Evolutionary conservation across 169 alveolate genomes (phyloP).

Genomic region (Plasmodium billcollinsi): DNA sequence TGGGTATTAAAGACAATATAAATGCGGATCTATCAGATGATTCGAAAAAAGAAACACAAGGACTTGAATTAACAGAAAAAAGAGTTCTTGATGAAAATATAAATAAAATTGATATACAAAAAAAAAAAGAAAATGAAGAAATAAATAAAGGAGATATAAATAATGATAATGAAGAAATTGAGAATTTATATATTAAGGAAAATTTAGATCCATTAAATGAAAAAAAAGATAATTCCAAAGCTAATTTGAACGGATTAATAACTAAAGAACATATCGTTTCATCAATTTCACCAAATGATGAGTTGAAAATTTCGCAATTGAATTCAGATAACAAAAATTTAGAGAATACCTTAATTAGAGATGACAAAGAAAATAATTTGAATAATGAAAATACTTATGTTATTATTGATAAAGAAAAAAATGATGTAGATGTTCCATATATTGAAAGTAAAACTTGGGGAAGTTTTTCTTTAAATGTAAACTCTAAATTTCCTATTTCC

Average conservation of each 20-base stretch:
- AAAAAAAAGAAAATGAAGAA: slow-evolving; percentile 24
- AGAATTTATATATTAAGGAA: not conserved
- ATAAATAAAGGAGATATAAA: slow-evolving; percentile 9
- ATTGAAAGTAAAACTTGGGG: slow-evolving; percentile 2
- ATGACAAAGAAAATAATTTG: slow-evolving; percentile 8
- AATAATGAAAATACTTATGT: slow-evolving; percentile 24
- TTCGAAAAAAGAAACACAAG: slow-evolving; percentile 58
- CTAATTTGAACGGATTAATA: slow-evolving; percentile 7
- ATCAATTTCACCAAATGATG: not conserved
- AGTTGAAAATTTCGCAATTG: not conserved
- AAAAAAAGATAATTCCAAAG: slow-evolving; percentile 1
- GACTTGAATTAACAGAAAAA: slow-evolving; percentile 1
- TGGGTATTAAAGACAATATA: slow-evolving; percentile 50
- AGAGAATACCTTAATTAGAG: slow-evolving; percentile 9
- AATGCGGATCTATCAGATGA: slow-evolving; percentile 29
- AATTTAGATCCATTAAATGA: slow-evolving; percentile 15
- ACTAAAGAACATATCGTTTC: slow-evolving; percentile 1
- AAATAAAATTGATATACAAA: slow-evolving; percentile 22
- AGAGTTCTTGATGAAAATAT: slow-evolving; percentile 25
- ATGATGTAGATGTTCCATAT: slow-evolving; percentile 18
- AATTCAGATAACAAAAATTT: slow-evolving; percentile 5
- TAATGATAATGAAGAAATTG: slow-evolving; percentile 35
- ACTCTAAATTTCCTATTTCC: not conserved
- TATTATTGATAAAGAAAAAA: slow-evolving; percentile 24
- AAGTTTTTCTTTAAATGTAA: slow-evolving; percentile 13